These are phyloP conservation scores for Byssochlamys sp. DNA, from an alignment of 2,329 filamentous ascomycete genomes.

Conservation along the genomic window DNA sequence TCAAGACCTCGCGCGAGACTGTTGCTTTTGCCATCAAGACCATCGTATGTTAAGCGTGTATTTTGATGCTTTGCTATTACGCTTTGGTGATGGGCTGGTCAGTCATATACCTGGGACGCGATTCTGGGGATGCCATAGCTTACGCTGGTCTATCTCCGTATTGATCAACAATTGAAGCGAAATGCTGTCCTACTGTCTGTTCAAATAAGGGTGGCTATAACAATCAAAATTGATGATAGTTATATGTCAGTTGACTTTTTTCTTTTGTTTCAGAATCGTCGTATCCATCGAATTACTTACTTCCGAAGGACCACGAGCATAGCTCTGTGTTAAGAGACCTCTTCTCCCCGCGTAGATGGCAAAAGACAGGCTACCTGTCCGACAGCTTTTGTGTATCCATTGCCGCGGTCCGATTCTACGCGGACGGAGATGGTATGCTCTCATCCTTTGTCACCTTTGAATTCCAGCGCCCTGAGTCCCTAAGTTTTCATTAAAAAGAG, in stretches of 20 bases:
- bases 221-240: neutral
- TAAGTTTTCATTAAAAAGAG: neutral
- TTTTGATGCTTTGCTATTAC: constrained; percentile 55
- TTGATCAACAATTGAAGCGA: constrained; percentile 32
- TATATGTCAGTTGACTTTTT: neutral
- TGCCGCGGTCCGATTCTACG: neutral
- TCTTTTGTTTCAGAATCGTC: neutral
- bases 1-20: constrained; percentile 61
- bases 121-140: constrained; percentile 13
- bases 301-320: constrained; percentile 21
- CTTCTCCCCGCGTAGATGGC: constrained; percentile 4
- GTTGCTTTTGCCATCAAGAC: constrained; percentile 68
- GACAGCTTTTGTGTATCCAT: neutral
- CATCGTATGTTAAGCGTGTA: constrained; percentile 59
- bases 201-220: constrained; percentile 37
- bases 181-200: constrained; percentile 39
- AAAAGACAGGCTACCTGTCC: neutral
- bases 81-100: constrained; percentile 19
- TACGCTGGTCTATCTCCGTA: constrained; percentile 45
- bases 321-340: constrained; percentile 19
- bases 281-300: constrained; percentile 9
- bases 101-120: constrained; percentile 1
- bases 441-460: neutral
- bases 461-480: neutral
- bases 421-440: neutral